Evolutionary conservation across 106 monocot species (phyloP), one percentile per base, ranked within the genome.

Genomic region (Iris macrosiphon): DNA sequence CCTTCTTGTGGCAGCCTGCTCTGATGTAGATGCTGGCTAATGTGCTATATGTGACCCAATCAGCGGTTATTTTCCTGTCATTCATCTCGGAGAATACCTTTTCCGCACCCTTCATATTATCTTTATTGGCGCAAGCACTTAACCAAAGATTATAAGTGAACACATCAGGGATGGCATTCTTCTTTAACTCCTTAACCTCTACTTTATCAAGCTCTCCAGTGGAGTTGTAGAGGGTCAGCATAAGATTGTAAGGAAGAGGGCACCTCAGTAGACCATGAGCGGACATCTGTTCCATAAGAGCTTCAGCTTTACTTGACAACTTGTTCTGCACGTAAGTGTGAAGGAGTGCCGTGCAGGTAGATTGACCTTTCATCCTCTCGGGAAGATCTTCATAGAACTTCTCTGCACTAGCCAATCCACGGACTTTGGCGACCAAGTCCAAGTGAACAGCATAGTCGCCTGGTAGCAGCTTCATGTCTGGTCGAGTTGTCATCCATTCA

Each of bases 351-450:
- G 58, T 63, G 69, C 72, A 79, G 15, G 95, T 89, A 30, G 85
- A 86, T 49, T 72, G 85, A 1, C 48, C 67, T 51, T 86, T 96
- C 78, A 86, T 75, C 46, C 59, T 55, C 15, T 74, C 69, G 27
- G 95, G 95, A 37, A 96, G 73, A 61, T 89, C 95, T 63, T 85
- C 88, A 34, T 76, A 96, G 60, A 96, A 96, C 60, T 96, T 89
- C 74, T 89, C 85, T 7, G 95, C 82, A 53, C 95, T 96, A 21
- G 59, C 44, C 31, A 96, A 57, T 11, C 85, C 95, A 43, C 82
- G 85, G 17, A 96, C 77, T 53, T 96, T 96, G 4, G 76, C 78
- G 32, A 96, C 54, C 50, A 96, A 71, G 65, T 96, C 95, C 33
- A 96, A 59, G 42, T 96, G 95, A 20, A 96, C 65, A 11, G 95